phyloP scores from a whole-genome alignment of 2,329 filamentous ascomycete species.

The Colletotrichum cordylinicola region DNA sequence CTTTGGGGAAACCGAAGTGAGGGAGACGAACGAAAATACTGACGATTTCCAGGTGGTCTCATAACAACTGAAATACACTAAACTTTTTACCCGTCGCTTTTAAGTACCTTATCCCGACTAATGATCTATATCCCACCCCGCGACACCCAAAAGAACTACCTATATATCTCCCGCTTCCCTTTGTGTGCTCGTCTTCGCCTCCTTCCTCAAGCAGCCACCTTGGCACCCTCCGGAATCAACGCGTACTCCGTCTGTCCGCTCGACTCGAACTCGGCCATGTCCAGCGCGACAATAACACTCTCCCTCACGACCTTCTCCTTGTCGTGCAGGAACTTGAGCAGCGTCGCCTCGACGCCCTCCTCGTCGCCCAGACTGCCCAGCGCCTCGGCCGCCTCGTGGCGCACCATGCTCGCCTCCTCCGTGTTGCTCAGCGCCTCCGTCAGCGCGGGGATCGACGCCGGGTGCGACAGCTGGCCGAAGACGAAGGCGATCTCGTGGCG shows the following conservation, averaged over 20 bases:
- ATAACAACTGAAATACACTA: conserved; percentile 58
- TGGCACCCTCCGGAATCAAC: conserved; percentile 73
- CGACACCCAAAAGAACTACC: background rate
- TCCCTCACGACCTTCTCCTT: conserved; percentile 93
- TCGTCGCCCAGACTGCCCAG: conserved; percentile 93
- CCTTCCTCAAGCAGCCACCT: conserved; percentile 40
- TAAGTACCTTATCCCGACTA: conserved; percentile 21
- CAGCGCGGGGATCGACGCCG: conserved; percentile 93
- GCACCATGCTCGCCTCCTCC: conserved; percentile 92
- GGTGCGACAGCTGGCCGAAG: conserved; percentile 94
- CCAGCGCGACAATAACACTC: conserved; percentile 91
- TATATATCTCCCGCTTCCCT: conserved; percentile 18
- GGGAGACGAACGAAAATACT: conserved; percentile 23
- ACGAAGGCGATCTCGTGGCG: conserved; percentile 98
- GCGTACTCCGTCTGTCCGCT: conserved; percentile 90
- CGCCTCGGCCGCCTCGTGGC: conserved; percentile 96
- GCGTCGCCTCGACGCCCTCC: conserved; percentile 85
- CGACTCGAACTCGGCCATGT: conserved; percentile 98
- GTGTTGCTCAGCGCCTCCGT: conserved; percentile 78
- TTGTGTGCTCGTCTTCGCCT: background rate
- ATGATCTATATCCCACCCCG: conserved; percentile 18
- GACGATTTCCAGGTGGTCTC: conserved; percentile 52
- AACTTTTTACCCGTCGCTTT: conserved; percentile 18
- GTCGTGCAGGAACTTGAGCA: conserved; percentile 86
- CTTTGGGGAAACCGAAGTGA: background rate